phyloP scores from a whole-genome alignment of 2,329 filamentous ascomycete species.

The Seiridium unicorne region DNA sequence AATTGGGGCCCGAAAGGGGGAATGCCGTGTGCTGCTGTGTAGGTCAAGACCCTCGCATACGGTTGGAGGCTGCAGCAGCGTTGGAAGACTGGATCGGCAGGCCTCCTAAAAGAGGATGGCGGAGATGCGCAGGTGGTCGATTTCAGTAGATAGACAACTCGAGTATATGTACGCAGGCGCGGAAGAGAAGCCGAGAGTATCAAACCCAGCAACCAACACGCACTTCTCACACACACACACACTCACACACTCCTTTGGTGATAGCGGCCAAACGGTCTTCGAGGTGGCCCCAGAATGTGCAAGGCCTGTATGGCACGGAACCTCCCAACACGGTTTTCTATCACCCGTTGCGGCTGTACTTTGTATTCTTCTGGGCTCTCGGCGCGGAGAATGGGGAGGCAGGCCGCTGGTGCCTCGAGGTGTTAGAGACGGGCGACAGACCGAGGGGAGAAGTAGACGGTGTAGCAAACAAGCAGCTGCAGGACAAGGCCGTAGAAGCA shows the following conservation, averaged over 20 bases:
- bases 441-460: conserved; percentile 12
- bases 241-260: no score
- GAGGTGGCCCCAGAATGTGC: not conserved
- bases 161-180: conserved; percentile 18
- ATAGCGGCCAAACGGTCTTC: no score
- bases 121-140: conserved; percentile 18
- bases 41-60: conserved; percentile 32
- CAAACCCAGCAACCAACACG: conserved; percentile 25
- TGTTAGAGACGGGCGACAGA: conserved; percentile 17
- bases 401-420: conserved; percentile 2
- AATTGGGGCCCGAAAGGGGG: conserved; percentile 36
- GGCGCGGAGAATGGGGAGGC: not conserved
- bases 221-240: not conserved
- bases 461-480: conserved; percentile 22
- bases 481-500: conserved; percentile 17
- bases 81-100: conserved; percentile 27
- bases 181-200: conserved; percentile 22
- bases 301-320: not conserved
- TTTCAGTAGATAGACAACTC: conserved; percentile 7
- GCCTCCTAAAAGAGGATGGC: conserved; percentile 27
- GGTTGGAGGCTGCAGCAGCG: conserved; percentile 32
- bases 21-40: conserved; percentile 31
- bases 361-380: not conserved
- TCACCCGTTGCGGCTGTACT: no score
- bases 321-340: no score